Base-by-base conservation (phyloP, 345 rosid genomes). In the Dimocarpus longan region DNA sequence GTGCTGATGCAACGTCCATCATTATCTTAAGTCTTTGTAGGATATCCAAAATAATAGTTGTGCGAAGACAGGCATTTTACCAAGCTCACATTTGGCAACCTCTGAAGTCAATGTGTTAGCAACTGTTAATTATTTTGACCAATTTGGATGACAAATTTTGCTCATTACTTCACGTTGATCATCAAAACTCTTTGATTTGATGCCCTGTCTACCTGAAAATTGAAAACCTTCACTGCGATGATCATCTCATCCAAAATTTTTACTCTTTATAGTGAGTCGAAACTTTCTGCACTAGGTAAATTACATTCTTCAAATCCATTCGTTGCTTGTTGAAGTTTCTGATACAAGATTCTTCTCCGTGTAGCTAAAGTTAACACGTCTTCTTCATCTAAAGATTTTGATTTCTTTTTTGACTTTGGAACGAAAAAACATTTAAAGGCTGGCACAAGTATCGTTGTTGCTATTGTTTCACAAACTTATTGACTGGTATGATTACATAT, bases 121-220 rank as follows among this genome's bases (percentile, higher is more conserved):
- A 73, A 59, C 43, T 63, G 21, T 10, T 74, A 11, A 74, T 24
- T 4, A 74, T 63, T 63, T 18, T 62, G 16, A 74, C 12, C 10
- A 42, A 10, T 74, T 73, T 44, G 42, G 18, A 24, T 74, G 76
- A 39, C 19, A 37, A 16, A 73, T 73, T 5, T 21, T 73, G 16
- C 65, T 73, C 32, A 73, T 10, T 16, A 74, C 69, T 74, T 74
- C 24, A 74, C 77, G 62, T 63, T 62, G 69, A 24, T 26, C 59
- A 44, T 9, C 43, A 63, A 63, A 74, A 28, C 54, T 74, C 5
- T 43, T 1, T 28, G 32, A 28, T 28, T 8, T 2, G 18, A 74
- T 63, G 77, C 69, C 11, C 19, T 10, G 43, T 43, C 77, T 24
- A 24, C 16, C 8, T 74, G 54, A 21, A 11, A 16, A 24, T 74